These are phyloP conservation scores for Aphanomyces stellatus DNA, from an alignment of 352 stramenopile genomes.

Conservation along the genomic window DNA sequence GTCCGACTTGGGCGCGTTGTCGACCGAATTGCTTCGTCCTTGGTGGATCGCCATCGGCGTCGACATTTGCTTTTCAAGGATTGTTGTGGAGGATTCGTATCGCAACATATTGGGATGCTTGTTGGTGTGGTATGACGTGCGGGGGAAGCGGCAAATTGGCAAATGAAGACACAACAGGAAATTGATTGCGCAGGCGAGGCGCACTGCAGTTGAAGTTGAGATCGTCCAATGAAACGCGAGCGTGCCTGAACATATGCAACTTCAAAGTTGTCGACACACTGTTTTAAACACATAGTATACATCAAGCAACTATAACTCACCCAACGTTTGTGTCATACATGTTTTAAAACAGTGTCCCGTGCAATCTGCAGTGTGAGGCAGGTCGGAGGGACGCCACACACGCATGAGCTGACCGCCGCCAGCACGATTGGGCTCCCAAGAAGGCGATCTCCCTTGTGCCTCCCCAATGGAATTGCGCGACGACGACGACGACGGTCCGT, in stretches of 20 bases:
- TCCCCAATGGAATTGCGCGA: too few species aligned
- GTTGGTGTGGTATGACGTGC: background rate
- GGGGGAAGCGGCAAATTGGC: background rate
- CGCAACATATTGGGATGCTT: background rate
- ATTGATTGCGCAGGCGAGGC: background rate
- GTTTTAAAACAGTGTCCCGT: too few species aligned
- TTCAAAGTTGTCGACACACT: too few species aligned
- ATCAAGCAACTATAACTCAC: too few species aligned
- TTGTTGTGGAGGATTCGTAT: background rate
- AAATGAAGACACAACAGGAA: too few species aligned
- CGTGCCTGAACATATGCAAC: background rate
- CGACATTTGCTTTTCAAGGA: background rate
- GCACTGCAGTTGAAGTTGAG: slow-evolving; percentile 1
- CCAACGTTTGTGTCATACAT: too few species aligned
- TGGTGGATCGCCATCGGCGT: background rate
- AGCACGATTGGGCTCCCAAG: too few species aligned
- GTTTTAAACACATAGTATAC: background rate
- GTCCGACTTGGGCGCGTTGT: background rate
- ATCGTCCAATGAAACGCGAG: background rate
- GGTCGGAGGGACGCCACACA: too few species aligned
- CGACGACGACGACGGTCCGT: too few species aligned
- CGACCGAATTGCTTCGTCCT: background rate
- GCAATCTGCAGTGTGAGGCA: too few species aligned
- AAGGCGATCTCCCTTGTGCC: too few species aligned
- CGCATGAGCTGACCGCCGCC: too few species aligned